Base-by-base conservation (phyloP, 441 rosid species). In the Adansonia gregorii region DNA sequence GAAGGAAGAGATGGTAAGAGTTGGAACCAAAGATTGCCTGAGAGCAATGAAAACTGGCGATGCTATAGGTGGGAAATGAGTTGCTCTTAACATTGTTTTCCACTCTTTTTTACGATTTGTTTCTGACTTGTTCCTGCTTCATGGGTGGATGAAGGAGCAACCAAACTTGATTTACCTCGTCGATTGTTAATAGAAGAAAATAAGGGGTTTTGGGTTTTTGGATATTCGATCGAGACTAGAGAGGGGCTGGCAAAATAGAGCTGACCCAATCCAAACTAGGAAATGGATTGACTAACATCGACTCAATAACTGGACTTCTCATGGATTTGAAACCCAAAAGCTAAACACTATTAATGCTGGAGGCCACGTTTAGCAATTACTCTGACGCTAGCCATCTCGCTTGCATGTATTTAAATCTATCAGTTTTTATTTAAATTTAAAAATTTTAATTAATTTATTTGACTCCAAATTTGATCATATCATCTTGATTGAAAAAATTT, bases 71-170 rank as follows among this genome's bases (percentile, higher is more conserved):
- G 87, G 82, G 75, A 86, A 80, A 81, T 78, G 83, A 65, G 84
- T 73, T 0, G 83, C 85, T 85, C 91, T 85, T 8, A 86, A 78
- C 94, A 93, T 90, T 48, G 65, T 76, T 64, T 19, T 19, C 27
- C 48, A 22, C 76, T 61, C 9, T 35, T 22, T 0, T 22, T 22
- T 2, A 9, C 5, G 49, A 45, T 19, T 43, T 45, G 19, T 5
- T 14, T 8, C 56, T 27, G 9, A 22, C 4, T 45, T 19, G 54
- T 45, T 67, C 41, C 20, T 10, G 64, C 3, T 17, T 55, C 64
- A 10, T 12, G 41, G 55, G 31, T 10, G 7, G 41, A 27, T n/a
- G 48, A 1, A 45, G 10, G 39, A 35, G 39, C 4, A 4, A 35
- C 45, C 7, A 3, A 4, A 12, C 8, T 1, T 19, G 72, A 31